Evolutionary conservation across 225 moss, liverwort and hornwort genomes (phyloP).

Genomic region (Lunularia cruciata): DNA sequence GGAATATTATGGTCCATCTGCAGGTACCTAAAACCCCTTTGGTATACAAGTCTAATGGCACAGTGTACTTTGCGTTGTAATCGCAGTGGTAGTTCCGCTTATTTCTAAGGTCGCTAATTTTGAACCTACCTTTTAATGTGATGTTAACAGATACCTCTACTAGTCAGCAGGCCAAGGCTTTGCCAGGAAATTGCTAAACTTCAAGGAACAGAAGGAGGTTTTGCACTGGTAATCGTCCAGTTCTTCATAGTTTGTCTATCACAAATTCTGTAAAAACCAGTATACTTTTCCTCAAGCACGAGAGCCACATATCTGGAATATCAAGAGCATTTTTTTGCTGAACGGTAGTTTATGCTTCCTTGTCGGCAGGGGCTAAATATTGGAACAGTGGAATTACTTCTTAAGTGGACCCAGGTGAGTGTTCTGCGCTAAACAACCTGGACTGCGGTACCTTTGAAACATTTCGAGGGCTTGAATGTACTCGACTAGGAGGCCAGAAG

Average conservation of each 20-base stretch:
- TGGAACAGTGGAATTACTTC: slow-evolving; percentile 43
- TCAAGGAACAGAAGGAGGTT: slow-evolving; percentile 37
- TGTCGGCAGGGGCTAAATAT: slow-evolving; percentile 36
- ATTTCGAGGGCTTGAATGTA: no score
- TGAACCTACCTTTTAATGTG: not conserved
- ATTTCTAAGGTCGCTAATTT: not conserved
- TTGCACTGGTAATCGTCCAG: slow-evolving; percentile 29
- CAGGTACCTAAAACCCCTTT: slow-evolving; percentile 45
- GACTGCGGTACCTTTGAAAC: no score
- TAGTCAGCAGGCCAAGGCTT: slow-evolving; percentile 74
- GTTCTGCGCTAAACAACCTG: not conserved
- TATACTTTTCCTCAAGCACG: not conserved
- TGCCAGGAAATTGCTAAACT: slow-evolving; percentile 63
- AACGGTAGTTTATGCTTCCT: not conserved
- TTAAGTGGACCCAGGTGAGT: slow-evolving; percentile 48
- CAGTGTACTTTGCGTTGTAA: not conserved
- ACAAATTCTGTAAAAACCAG: not conserved
- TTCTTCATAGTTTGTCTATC: not conserved
- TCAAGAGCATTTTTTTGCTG: no score
- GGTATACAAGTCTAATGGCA: not conserved
- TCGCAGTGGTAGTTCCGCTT: not conserved
- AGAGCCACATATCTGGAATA: no score
- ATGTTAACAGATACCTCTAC: slow-evolving; percentile 57
- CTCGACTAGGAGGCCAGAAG: no score
- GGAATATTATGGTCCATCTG: slow-evolving; percentile 73